Evolutionary conservation across 495 filamentous ascomycete species (phyloP).

Genomic region (Acidomyces sp.): DNA sequence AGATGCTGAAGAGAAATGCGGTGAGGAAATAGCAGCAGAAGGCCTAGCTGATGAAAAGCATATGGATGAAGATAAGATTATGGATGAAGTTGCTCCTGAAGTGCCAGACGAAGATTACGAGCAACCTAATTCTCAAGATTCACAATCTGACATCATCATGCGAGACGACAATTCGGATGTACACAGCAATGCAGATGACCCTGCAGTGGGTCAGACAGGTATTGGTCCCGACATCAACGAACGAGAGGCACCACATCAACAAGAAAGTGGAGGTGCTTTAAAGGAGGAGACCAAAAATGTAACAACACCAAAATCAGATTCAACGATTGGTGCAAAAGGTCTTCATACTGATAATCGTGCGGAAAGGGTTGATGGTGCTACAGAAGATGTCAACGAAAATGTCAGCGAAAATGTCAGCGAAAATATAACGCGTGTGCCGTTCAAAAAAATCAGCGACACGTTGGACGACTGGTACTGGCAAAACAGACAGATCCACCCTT

Average conservation of each 20-base stretch:
- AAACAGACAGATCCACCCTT: conserved; percentile 62
- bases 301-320: conserved; percentile 12
- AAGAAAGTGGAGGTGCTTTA: not conserved
- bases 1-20: conserved; percentile 23
- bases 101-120: conserved; percentile 21
- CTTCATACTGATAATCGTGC: not conserved
- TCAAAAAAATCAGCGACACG: conserved; percentile 85
- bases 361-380: no score
- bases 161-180: conserved; percentile 19
- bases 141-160: conserved; percentile 10
- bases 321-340: conserved; percentile 7
- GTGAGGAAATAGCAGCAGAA: conserved; percentile 1
- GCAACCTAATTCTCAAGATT: conserved; percentile 4
- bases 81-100: conserved; percentile 33
- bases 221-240: conserved; percentile 1
- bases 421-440: conserved; percentile 39
- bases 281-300: conserved; percentile 2
- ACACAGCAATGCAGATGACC: conserved; percentile 16
- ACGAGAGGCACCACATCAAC: not conserved
- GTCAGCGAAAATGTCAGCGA: conserved; percentile 9
- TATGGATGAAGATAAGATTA: conserved; percentile 28
- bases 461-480: conserved; percentile 87
- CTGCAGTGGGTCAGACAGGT: conserved; percentile 2
- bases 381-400: not conserved
- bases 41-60: conserved; percentile 12